Percentiles rank a stretch among this genome's conserved stretches.
phyloP scores from a whole-genome alignment of 495 filamentous ascomycete genomes.

The Lophiostoma macrostomum region DNA sequence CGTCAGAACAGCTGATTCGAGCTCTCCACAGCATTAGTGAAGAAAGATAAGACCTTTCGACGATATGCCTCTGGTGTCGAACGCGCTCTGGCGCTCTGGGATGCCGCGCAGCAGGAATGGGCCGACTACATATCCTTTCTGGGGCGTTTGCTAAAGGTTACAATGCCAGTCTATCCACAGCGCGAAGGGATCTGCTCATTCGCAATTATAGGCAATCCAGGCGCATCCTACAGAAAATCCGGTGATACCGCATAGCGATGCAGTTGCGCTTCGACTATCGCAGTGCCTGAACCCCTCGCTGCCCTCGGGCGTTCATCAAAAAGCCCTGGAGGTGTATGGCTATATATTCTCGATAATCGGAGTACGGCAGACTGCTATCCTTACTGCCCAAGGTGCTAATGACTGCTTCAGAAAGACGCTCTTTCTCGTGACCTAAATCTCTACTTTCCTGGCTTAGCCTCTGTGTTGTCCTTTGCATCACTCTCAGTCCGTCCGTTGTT shows the following conservation, averaged over 20 bases:
- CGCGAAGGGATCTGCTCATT: constrained; percentile 4
- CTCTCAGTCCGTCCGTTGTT: constrained; percentile 81
- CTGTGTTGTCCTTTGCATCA: constrained; percentile 89
- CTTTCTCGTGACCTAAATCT: constrained; percentile 76
- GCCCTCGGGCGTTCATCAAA: constrained; percentile 97
- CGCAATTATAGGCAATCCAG: constrained; percentile 70
- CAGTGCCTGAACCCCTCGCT: constrained; percentile 92
- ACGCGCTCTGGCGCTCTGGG: constrained; percentile 83
- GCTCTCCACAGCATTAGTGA: constrained; percentile 51
- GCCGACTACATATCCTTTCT: constrained; percentile 98
- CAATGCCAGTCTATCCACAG: constrained; percentile 13
- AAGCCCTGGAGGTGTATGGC: constrained; percentile 87
- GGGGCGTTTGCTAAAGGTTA: constrained; percentile 83
- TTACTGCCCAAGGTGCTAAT: constrained; percentile 33
- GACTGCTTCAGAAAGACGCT: constrained; percentile 54
- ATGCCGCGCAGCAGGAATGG: constrained; percentile 94
- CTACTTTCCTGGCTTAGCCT: constrained; percentile 84
- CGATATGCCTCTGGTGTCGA: constrained; percentile 88
- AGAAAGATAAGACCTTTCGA: constrained; percentile 87
- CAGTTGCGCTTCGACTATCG: constrained; percentile 84
- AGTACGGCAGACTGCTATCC: constrained; percentile 44
- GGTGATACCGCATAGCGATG: constrained; percentile 75
- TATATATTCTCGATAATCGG: constrained; percentile 80
- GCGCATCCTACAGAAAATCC: constrained; percentile 67
- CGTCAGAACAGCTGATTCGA: constrained; percentile 4